Percentiles rank a stretch among this genome's conserved stretches.
Conservation (phyloP, 164 flowering plant species). For the Vitis amurensis region DNA sequence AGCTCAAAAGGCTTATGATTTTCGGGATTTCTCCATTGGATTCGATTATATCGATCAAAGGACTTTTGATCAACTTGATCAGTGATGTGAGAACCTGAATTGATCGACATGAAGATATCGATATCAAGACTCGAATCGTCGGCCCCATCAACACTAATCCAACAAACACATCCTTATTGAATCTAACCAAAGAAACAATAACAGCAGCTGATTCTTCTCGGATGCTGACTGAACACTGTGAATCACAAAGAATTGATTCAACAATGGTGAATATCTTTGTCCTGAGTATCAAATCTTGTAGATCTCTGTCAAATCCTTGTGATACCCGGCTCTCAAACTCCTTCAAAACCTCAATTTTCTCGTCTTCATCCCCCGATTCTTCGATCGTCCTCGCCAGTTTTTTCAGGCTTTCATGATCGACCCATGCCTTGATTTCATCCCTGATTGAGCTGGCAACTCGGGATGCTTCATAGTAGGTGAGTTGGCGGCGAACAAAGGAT, state of each 20-base stretch:
- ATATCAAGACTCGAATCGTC: slow-evolving; percentile 13
- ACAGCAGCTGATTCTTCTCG: slow-evolving; percentile 14
- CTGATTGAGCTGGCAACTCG: background rate
- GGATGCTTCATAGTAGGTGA: slow-evolving; percentile 14
- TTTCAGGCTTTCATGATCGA: slow-evolving; percentile 12
- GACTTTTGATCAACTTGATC: slow-evolving; percentile 13
- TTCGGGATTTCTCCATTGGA: slow-evolving; percentile 13
- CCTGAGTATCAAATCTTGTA: slow-evolving; percentile 26
- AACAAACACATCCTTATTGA: slow-evolving; percentile 33
- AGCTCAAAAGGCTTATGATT: slow-evolving; percentile 12
- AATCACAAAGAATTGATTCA: slow-evolving; percentile 14
- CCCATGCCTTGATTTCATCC: slow-evolving; percentile 8
- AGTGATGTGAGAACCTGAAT: slow-evolving; percentile 15
- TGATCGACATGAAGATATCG: slow-evolving; percentile 18
- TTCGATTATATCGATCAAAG: slow-evolving; percentile 22
- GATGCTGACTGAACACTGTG: slow-evolving; percentile 3
- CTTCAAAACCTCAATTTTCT: slow-evolving; percentile 13
- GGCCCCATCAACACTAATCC: slow-evolving; percentile 35
- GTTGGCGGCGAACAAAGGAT: slow-evolving; percentile 18
- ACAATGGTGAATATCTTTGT: slow-evolving; percentile 22
- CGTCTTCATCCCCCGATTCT: slow-evolving; percentile 9
- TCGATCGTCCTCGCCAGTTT: slow-evolving; percentile 7
- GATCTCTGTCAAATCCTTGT: slow-evolving; percentile 23
- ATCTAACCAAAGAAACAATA: slow-evolving; percentile 15
- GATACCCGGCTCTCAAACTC: slow-evolving; percentile 15